Base-by-base conservation (phyloP, 2,329 filamentous ascomycete species). In the Fusarium falciforme region DNA sequence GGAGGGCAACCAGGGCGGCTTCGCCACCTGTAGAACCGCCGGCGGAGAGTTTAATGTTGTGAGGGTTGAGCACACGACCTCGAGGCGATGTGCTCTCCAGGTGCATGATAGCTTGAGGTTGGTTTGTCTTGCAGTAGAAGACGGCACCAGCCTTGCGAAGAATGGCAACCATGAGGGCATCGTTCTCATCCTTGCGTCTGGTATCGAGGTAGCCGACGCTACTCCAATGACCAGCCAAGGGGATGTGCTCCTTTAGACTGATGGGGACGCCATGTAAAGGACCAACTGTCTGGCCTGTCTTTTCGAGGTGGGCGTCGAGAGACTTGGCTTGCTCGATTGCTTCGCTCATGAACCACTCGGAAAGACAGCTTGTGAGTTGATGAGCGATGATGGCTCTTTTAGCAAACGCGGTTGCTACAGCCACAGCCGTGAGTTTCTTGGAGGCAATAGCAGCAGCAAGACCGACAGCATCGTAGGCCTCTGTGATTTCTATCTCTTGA, bases 21-120 rank as follows among this genome's bases (percentile, higher is more conserved):
- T 84, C 83, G 6, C 92, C 92, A 9, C 92, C 92, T 0, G 88
- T 89, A 2, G 87, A 89, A 1, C 92, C 92, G 4, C 92, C 92
- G 0, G 90, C 86, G 0, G 88, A 90, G 20, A 90, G 84, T 16
- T 85, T 82, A 5, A 88, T 85, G 64, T 92, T 92, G 62, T 87
- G 80, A 0, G 92, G 91, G 73, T 92, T 93, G 20, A 92, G 80
- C 0, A 87, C 88, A 11, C 89, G 86, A 1, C 90, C 90, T 70
- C 87, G 89, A 25, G 91, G 80, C 54, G 91, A 91, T 29, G 87
- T 85, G 5, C 84, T 88, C 76, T 93, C 91, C 44, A 91, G 80
- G 10, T 85, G 84, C 77, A 84, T 85, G 62, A 90, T 79, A 0
- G 84, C 85, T 72, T 90, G 88, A 0, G 92, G 91, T 7, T 93